These are phyloP conservation scores for Verticillium nubilum DNA, from an alignment of 2,329 filamentous ascomycete genomes.

Conservation along the genomic window DNA sequence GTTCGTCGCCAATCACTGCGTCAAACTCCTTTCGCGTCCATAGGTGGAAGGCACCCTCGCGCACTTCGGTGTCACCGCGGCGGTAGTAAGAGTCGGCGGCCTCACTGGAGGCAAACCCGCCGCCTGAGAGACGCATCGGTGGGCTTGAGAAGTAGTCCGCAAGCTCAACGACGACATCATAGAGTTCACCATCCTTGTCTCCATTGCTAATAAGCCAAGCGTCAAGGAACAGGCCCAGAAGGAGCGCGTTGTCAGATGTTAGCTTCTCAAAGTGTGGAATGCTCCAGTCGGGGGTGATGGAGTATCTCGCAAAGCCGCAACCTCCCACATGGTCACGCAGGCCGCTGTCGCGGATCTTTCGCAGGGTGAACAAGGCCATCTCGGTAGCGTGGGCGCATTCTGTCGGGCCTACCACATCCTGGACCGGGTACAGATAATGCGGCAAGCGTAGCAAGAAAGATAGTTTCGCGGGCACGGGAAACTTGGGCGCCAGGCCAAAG, in stretches of 20 bases:
- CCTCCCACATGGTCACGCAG: slow-evolving; percentile 51
- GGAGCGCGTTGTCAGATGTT: slow-evolving; percentile 84
- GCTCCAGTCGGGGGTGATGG: slow-evolving; percentile 86
- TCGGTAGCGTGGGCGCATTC: slow-evolving; percentile 68
- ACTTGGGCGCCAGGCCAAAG: slow-evolving; percentile 80
- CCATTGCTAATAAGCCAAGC: slow-evolving; percentile 61
- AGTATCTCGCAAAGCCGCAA: slow-evolving; percentile 64
- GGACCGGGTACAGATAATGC: slow-evolving; percentile 65
- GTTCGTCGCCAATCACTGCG: slow-evolving; percentile 56
- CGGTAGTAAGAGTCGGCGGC: slow-evolving; percentile 79
- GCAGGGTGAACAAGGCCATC: slow-evolving; percentile 78
- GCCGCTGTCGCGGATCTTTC: slow-evolving; percentile 59
- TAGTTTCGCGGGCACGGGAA: slow-evolving; percentile 81
- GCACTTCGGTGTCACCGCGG: slow-evolving; percentile 71
- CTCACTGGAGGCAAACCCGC: slow-evolving; percentile 83
- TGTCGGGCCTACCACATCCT: slow-evolving; percentile 79
- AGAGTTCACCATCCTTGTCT: slow-evolving; percentile 61
- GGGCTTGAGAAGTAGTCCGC: slow-evolving; percentile 76
- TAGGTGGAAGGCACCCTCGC: slow-evolving; percentile 89
- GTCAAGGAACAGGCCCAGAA: slow-evolving; percentile 79
- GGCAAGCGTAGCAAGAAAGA: slow-evolving; percentile 73
- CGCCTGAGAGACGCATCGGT: slow-evolving; percentile 60
- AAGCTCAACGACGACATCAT: slow-evolving; percentile 74
- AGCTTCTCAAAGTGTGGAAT: slow-evolving; percentile 97
- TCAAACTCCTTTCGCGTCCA: slow-evolving; percentile 90